phyloP scores from a whole-genome alignment of 1,139 yeast genomes.

The Taphrina sp. region DNA sequence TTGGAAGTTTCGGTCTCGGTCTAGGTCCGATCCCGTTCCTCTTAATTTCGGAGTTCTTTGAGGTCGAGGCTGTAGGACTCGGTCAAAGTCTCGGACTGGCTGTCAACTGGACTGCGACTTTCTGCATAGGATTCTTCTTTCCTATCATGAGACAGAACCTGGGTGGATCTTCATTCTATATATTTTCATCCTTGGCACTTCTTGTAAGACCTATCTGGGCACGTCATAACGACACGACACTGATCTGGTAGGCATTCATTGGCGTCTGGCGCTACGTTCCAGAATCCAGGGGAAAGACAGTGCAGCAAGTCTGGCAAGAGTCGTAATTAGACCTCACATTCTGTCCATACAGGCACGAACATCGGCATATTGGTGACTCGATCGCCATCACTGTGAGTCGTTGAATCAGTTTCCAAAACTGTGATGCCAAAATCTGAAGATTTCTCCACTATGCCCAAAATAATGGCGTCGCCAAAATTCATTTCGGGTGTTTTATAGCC shows the following conservation, averaged over 20 bases:
- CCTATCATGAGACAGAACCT: constrained; percentile 52
- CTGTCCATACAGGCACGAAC: too few species aligned
- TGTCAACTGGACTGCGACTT: constrained; percentile 88
- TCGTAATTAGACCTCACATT: too few species aligned
- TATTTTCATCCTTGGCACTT: constrained; percentile 54
- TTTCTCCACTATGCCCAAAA: too few species aligned
- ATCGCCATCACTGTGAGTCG: too few species aligned
- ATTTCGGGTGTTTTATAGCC: too few species aligned
- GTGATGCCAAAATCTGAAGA: too few species aligned
- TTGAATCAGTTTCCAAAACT: too few species aligned
- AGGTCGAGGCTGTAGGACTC: constrained; percentile 69
- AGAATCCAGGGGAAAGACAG: constrained; percentile 68
- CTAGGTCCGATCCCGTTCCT: constrained; percentile 93
- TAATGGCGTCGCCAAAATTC: too few species aligned
- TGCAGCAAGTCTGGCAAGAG: constrained; percentile 50
- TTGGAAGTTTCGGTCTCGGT: constrained; percentile 83
- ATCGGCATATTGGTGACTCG: too few species aligned
- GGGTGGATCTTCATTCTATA: constrained; percentile 77
- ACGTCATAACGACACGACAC: background rate
- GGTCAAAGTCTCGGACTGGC: constrained; percentile 94
- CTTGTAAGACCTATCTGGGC: constrained; percentile 2
- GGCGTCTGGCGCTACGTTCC: constrained; percentile 52
- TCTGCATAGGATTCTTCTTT: constrained; percentile 73
- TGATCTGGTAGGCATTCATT: constrained; percentile 28
- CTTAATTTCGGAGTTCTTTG: constrained; percentile 84